phyloP scores from a whole-genome alignment of 2,329 filamentous ascomycete species.

The Fusarium dimerum region DNA sequence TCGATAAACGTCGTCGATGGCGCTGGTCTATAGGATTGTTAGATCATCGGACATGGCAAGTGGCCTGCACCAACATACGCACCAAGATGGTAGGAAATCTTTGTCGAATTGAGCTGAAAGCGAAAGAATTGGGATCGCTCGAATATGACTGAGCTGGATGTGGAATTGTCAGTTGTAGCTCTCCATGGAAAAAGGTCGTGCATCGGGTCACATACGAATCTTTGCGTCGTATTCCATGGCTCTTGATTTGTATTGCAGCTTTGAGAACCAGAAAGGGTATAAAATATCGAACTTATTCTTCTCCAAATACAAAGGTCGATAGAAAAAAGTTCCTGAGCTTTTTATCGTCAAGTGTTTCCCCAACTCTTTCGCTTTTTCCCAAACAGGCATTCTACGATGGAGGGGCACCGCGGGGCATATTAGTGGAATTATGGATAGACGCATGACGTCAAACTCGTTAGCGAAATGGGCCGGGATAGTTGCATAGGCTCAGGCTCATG shows the following conservation, averaged over 20 bases:
- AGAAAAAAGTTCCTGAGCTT: slow-evolving; percentile 10
- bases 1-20: slow-evolving; percentile 92
- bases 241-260: slow-evolving; percentile 3
- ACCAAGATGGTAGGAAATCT: slow-evolving; percentile 95
- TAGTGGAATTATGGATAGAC: slow-evolving; percentile 23
- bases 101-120: slow-evolving; percentile 78
- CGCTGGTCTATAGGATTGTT: slow-evolving; percentile 66
- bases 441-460: slow-evolving; percentile 31
- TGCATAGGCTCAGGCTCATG: slow-evolving; percentile 4
- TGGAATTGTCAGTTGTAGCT: slow-evolving; percentile 13
- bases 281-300: slow-evolving; percentile 8
- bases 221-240: slow-evolving; percentile 75
- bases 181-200: neutral
- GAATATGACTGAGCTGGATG: slow-evolving; percentile 73
- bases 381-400: slow-evolving; percentile 16
- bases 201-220: slow-evolving; percentile 56
- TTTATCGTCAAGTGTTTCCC: neutral
- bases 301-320: slow-evolving; percentile 10
- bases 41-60: neutral
- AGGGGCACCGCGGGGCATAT: slow-evolving; percentile 31
- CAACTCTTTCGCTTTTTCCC: slow-evolving; percentile 1
- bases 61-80: slow-evolving; percentile 28
- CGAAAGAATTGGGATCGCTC: slow-evolving; percentile 83
- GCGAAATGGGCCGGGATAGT: slow-evolving; percentile 16
- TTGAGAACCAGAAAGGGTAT: neutral